Evolutionary conservation across 1,284 basidiomycete genomes (phyloP), one percentile per base, ranked within the genome.

Genomic region (Fomes fomentarius): DNA sequence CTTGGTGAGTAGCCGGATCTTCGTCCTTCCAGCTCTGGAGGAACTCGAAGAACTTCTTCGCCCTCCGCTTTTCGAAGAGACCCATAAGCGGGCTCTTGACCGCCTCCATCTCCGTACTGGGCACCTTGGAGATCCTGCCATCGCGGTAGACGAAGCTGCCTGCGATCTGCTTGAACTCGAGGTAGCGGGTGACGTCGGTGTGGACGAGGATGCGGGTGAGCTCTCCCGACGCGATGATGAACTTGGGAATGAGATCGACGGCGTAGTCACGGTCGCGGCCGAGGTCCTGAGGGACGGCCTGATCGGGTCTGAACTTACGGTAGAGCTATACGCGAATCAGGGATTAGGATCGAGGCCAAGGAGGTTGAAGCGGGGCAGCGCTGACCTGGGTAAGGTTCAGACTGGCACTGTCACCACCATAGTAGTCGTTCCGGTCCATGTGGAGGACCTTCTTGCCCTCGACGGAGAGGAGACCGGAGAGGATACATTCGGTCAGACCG

Each of bases 401-500:
- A 76, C 93, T 96, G 49, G 97, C 97, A 70, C 94, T 94, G 71
- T 98, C 97, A 57, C 93, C 97, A 54, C 97, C 97, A 64, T 99
- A 99, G 77, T 99, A 99, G 75, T 98, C 94, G 70, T 98, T 98
- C 63, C 96, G 83, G 77, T 99, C 97, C 86, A 99, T 98, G 76
- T 99, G 97, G 39, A 99, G 87, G 63, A 99, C 97, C 81, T 99
- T 99, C 83, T 99, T 98, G 66, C 96, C 96, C 70, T 98, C 96
- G 55, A 99, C 96, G 26, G 96, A 99, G 65, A 99, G 83, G 71
- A 96, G 80, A 61, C 93, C 95, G 15, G 95, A 98, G 60, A 99
- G 86, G 71, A 99, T 96, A 77, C 97, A 99, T 76, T 99, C 97
- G 51, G 96, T 97, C 71, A 99, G 79, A 62, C 96, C 96, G 58